Evolutionary conservation across 179 eudicot genomes (phyloP).

Genomic region (Heliamphora pulchella): DNA sequence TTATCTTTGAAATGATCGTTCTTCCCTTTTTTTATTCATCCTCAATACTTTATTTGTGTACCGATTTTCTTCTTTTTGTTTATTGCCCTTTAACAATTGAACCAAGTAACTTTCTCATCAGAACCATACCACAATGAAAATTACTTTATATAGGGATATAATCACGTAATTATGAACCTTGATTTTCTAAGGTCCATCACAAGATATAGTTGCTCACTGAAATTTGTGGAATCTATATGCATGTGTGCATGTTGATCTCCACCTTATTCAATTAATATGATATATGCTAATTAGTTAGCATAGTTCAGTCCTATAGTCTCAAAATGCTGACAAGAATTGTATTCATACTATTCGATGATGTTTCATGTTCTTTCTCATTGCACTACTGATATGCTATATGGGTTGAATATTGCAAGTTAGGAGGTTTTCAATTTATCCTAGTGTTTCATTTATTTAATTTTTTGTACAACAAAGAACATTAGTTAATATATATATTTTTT

Average conservation of each 20-base stretch:
- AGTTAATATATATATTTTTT: no score
- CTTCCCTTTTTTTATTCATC: conserved; percentile 10
- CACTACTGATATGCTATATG: neutral
- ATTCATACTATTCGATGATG: neutral
- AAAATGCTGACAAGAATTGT: neutral
- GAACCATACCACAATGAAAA: conserved; percentile 1
- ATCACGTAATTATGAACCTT: conserved; percentile 21
- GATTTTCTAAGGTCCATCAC: conserved; percentile 17
- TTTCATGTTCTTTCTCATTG: neutral
- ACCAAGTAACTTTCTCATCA: neutral
- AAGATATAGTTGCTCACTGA: conserved; percentile 21
- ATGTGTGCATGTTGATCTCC: conserved; percentile 19
- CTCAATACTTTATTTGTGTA: neutral
- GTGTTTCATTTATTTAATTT: neutral
- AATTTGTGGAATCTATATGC: conserved; percentile 21
- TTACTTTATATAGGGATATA: conserved; percentile 10
- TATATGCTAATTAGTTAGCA: neutral
- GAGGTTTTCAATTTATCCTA: neutral
- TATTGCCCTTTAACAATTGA: conserved; percentile 15
- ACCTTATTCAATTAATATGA: neutral
- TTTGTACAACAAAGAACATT: neutral
- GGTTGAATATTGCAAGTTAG: neutral
- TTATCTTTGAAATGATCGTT: conserved; percentile 14
- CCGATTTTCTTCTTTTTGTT: neutral
- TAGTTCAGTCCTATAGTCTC: neutral